A percentile compares a stretch with the other conserved stretches of the same genome.
Conservation (phyloP, 2,329 filamentous ascomycete genomes). For the Magnaporthiopsis incrustans region DNA sequence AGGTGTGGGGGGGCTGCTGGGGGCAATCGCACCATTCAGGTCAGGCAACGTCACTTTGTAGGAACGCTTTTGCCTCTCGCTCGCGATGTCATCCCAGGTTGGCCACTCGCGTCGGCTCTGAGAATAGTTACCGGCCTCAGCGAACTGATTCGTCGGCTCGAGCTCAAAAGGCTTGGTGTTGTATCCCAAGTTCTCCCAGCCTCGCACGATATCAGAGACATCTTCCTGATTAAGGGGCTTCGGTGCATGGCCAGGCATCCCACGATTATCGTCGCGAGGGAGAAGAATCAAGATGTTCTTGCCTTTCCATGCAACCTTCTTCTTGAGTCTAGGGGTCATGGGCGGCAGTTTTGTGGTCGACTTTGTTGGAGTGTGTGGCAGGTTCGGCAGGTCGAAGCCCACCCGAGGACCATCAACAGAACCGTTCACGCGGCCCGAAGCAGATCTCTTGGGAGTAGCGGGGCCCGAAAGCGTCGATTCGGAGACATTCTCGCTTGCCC, state of each 20-base stretch:
- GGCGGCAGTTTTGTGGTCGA: constrained; percentile 27
- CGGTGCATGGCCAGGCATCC: constrained; percentile 44
- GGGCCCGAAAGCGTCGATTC: constrained; percentile 1
- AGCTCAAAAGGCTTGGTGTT: constrained; percentile 61
- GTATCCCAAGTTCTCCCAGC: constrained; percentile 64
- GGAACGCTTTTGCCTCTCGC: constrained; percentile 43
- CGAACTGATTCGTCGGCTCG: constrained; percentile 34
- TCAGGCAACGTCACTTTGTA: constrained; percentile 64
- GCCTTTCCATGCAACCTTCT: constrained; percentile 66
- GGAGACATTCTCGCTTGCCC: constrained; percentile 3
- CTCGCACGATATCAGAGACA: constrained; percentile 52
- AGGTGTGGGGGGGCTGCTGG: background rate
- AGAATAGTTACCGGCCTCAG: constrained; percentile 33
- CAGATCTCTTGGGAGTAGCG: constrained; percentile 3
- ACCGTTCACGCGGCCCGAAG: background rate
- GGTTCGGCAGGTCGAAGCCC: constrained; percentile 12
- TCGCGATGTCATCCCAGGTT: constrained; percentile 45
- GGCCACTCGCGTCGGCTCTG: constrained; percentile 68
- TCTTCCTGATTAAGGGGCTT: constrained; percentile 47
- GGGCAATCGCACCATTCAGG: constrained; percentile 42
- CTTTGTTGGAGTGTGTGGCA: constrained; percentile 18
- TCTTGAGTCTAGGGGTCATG: constrained; percentile 52
- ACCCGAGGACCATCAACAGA: background rate
- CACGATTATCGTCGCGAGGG: constrained; percentile 59
- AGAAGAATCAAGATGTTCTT: constrained; percentile 67